phyloP scores from a whole-genome alignment of 768 basidiomycete species.

The Mycena polygramma region DNA sequence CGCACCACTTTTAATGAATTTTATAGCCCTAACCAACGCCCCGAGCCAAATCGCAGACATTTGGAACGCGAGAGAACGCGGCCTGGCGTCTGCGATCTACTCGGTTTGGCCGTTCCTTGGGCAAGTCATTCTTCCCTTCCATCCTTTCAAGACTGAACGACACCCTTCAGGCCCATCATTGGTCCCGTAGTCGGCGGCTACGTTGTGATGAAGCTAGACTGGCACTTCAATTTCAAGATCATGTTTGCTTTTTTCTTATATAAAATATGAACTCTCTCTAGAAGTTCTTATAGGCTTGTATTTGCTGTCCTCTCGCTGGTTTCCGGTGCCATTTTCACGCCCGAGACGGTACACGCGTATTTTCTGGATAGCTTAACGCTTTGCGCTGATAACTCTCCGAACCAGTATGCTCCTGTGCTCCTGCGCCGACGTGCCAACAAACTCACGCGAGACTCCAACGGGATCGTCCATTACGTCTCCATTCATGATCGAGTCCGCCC shows the following conservation, averaged over 20 bases:
- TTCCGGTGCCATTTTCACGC: conserved; percentile 60
- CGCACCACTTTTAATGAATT: conserved; percentile 7
- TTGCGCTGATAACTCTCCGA: conserved; percentile 1
- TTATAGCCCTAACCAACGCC: conserved; percentile 69
- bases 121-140: conserved; percentile 51
- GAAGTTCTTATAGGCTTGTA: no score
- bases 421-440: conserved; percentile 64
- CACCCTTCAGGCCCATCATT: conserved; percentile 54
- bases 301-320: conserved; percentile 57
- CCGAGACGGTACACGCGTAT: conserved; percentile 65
- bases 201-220: conserved; percentile 66
- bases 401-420: conserved; percentile 71
- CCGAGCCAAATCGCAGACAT: conserved; percentile 71
- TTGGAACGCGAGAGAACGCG: conserved; percentile 71
- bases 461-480: conserved; percentile 60
- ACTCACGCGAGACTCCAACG: conserved; percentile 57
- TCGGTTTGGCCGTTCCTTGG: conserved; percentile 70
- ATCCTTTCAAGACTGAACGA: background rate
- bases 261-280: no score
- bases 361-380: background rate
- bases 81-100: conserved; percentile 70
- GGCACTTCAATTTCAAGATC: conserved; percentile 77
- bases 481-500: conserved; percentile 61
- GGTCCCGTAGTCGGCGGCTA: conserved; percentile 80
- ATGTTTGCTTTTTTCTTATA: conserved; percentile 60